Base-by-base conservation (phyloP, 2,329 filamentous ascomycete genomes). In the Colletotrichum limetticola region DNA sequence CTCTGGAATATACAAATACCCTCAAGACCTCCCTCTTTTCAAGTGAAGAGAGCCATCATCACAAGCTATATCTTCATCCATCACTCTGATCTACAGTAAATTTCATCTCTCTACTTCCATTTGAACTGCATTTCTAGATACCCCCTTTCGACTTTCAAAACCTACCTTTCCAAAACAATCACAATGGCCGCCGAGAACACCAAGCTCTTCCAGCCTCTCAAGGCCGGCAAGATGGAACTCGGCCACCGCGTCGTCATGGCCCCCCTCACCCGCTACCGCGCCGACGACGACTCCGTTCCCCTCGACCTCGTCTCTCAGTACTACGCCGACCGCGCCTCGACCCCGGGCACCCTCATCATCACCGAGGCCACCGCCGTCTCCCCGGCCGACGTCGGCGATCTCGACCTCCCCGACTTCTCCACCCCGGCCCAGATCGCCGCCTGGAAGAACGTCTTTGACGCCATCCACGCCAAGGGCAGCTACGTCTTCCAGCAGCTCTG, bases 211-310 rank as follows among this genome's bases (percentile, higher is more conserved):
- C 77, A 80, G 46, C 84, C 85, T 2, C 73, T 87, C 59, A 81
- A 80, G 68, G 75, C 87, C 2, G 86, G 86, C 74, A 80, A 80
- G 19, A 65, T 79, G 19, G 72, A 79, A 52, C 78, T 87, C 53
- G 77, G 83, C 69, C 83, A 87, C 75, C 82, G 86, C 4, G 76
- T 92, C 49, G 85, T 84, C 53, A 86, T 92, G 83, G 86, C 89
- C 0, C 89, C 90, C 2, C 80, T 92, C 68, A 91, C 89, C n/a
- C 85, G 88, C 22, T 85, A 84, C 78, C 87, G 88, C 64, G 83
- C 83, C 63, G 82, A 84, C 66, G 81, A 88, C 68, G 74, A 82
- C n/a, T 77, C 80, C 11, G 76, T 1, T 77, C 81, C 14, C 46
- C 74, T 79, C 2, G 52, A 58, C 0, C 75, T 80, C 42, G 77